phyloP scores from a whole-genome alignment of 2,329 filamentous ascomycete species.

The Pestalotiopsis sp. region DNA sequence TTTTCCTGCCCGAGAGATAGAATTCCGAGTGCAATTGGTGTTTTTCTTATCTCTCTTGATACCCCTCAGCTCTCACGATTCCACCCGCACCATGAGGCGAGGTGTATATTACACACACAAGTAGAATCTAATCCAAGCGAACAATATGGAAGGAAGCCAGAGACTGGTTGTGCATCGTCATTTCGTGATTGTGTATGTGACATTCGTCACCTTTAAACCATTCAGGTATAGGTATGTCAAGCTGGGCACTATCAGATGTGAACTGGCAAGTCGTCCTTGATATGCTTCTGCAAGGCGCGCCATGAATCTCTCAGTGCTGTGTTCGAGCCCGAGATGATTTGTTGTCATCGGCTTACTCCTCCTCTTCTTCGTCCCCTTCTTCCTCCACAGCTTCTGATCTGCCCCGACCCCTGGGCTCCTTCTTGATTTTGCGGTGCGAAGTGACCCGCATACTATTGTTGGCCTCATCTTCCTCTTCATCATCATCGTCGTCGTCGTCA shows the following conservation, averaged over 20 bases:
- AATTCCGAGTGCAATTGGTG: not conserved
- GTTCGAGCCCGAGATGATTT: too few species aligned
- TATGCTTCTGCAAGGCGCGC: too few species aligned
- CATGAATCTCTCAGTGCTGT: too few species aligned
- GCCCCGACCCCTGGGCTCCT: constrained; percentile 2
- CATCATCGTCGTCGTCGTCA: constrained; percentile 46
- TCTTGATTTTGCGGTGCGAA: constrained; percentile 22
- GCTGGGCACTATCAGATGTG: not conserved
- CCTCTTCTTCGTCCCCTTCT: constrained; percentile 4
- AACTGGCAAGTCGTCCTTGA: too few species aligned
- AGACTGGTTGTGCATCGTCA: not conserved
- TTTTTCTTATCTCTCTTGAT: not conserved
- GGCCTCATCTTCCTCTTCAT: constrained; percentile 38
- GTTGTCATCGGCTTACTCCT: not conserved
- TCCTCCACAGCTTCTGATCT: not conserved
- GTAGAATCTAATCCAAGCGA: not conserved
- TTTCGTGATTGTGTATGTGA: not conserved
- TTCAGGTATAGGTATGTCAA: not conserved
- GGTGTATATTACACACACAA: not conserved
- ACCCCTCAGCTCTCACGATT: constrained; percentile 1
- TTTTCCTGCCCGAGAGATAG: not conserved
- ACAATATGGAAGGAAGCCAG: not conserved
- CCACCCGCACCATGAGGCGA: not conserved
- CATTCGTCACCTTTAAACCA: not conserved
- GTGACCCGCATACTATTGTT: constrained; percentile 25